Evolutionary conservation across 805 yeast genomes (phyloP), one percentile per base, ranked within the genome.

Genomic region (Candida nanaspora): DNA sequence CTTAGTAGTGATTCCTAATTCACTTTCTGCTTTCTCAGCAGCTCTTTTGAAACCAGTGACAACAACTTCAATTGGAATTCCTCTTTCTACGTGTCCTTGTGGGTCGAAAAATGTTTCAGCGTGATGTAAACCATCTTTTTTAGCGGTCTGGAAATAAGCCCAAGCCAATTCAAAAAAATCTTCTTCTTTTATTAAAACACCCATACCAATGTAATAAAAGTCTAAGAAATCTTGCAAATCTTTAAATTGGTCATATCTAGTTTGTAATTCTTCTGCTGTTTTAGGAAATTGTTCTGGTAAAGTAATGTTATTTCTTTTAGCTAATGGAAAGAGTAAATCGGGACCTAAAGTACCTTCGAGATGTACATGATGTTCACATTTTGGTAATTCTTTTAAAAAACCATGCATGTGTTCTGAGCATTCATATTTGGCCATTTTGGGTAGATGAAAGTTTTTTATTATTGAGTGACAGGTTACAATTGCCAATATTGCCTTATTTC

Each of bases 361-460:
- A 61, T 86, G 95, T 45, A 85, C 75, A 56, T 86, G 95, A 57
- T 85, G 91, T 59, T 86, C 95, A 66, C 93, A 85, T 61, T 86
- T 86, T 43, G 95, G 95, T 38, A 86, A 66, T 50, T 81, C 91
- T 32, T 61, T 65, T 37, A 84, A 69, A 59, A 83, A 84, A 43
- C 59, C 52, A 41, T 62, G 63, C 68, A 72, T 68, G 40, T 63
- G 59, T 14, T 53, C 53, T 25, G 56, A 41, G 40, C 70, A 61
- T 41, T 62, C 62, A 55, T 54, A 50, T 33, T 47, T 37, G 7
- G 48, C 47, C 47, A 40, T 37, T 37, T 8, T 40, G 18, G 25
- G 14, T 23, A 7, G 5, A 32, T 32, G 6, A 16, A 8, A 15
- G 18, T 30, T 30, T n/a, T n/a, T n/a, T n/a, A n/a, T n/a, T n/a